These are phyloP conservation scores for Paracoccidioides brasiliensis DNA, from an alignment of 2,329 filamentous ascomycete species.

Conservation along the genomic window DNA sequence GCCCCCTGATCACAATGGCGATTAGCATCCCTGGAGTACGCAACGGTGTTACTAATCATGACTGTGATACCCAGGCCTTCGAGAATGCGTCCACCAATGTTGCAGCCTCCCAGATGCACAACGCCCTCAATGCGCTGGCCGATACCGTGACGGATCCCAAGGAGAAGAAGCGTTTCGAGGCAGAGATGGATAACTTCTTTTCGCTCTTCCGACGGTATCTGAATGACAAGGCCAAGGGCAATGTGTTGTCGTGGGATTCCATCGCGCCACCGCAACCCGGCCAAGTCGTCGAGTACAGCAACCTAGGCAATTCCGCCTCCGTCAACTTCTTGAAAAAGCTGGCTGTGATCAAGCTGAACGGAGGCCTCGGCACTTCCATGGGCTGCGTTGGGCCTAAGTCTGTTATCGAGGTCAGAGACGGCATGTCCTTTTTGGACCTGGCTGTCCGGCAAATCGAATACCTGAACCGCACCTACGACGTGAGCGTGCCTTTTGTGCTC, in stretches of 20 bases:
- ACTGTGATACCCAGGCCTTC: constrained; percentile 55
- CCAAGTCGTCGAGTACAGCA: constrained; percentile 91
- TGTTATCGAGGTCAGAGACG: constrained; percentile 97
- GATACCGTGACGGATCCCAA: constrained; percentile 74
- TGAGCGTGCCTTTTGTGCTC: constrained; percentile 94
- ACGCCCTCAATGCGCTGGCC: constrained; percentile 81
- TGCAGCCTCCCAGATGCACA: constrained; percentile 97
- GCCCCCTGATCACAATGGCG: no score
- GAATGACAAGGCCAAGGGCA: constrained; percentile 98
- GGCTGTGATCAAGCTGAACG: constrained; percentile 97
- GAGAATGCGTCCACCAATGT: constrained; percentile 99
- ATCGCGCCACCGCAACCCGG: constrained; percentile 85
- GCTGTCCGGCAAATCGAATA: constrained; percentile 98
- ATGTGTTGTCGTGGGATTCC: constrained; percentile 88
- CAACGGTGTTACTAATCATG: constrained; percentile 4
- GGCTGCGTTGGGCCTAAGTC: constrained; percentile 98
- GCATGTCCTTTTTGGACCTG: constrained; percentile 99
- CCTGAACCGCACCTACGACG: constrained; percentile 93
- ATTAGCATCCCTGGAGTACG: neutral
- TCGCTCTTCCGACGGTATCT: constrained; percentile 95
- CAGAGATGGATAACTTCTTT: constrained; percentile 99
- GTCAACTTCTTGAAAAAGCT: constrained; percentile 94
- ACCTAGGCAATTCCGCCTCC: constrained; percentile 76
- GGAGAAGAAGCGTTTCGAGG: constrained; percentile 76
- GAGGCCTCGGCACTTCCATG: constrained; percentile 98